Conservation (phyloP, 2,329 filamentous ascomycete genomes). For the Alternaria arbusti region DNA sequence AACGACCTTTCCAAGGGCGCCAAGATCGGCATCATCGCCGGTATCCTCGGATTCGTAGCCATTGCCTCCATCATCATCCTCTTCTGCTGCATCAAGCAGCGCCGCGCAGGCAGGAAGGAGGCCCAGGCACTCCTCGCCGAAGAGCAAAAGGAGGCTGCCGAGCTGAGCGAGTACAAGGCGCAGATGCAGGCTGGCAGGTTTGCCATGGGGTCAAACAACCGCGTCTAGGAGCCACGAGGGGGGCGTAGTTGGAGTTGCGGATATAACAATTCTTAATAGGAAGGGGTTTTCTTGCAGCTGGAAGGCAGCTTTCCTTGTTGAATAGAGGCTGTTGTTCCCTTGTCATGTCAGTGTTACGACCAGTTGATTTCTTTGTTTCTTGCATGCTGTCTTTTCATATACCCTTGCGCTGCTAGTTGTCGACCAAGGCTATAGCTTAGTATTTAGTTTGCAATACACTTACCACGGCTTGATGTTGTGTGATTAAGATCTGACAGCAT, state of each 20-base stretch:
- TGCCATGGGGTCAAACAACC: slow-evolving; percentile 21
- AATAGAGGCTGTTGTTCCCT: slow-evolving; percentile 1
- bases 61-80: slow-evolving; percentile 33
- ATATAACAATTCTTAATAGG: slow-evolving; percentile 11
- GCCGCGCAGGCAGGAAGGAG: slow-evolving; percentile 45
- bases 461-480: slow-evolving; percentile 5
- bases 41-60: slow-evolving; percentile 34
- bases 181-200: slow-evolving; percentile 36
- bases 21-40: slow-evolving; percentile 45
- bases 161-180: slow-evolving; percentile 41
- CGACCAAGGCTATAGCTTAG: slow-evolving; percentile 6
- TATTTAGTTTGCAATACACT: neutral
- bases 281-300: slow-evolving; percentile 5
- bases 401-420: slow-evolving; percentile 14
- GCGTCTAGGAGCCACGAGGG: slow-evolving; percentile 10
- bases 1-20: slow-evolving; percentile 40
- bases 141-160: slow-evolving; percentile 47
- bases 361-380: slow-evolving; percentile 5
- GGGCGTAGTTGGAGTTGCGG: neutral
- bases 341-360: slow-evolving; percentile 17
- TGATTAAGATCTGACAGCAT: neutral
- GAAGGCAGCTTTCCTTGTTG: slow-evolving; percentile 1
- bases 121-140: slow-evolving; percentile 40
- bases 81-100: slow-evolving; percentile 50
- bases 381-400: slow-evolving; percentile 11